Base-by-base conservation (phyloP, 2,329 filamentous ascomycete species). In the Arthrobotrys musiformis region DNA sequence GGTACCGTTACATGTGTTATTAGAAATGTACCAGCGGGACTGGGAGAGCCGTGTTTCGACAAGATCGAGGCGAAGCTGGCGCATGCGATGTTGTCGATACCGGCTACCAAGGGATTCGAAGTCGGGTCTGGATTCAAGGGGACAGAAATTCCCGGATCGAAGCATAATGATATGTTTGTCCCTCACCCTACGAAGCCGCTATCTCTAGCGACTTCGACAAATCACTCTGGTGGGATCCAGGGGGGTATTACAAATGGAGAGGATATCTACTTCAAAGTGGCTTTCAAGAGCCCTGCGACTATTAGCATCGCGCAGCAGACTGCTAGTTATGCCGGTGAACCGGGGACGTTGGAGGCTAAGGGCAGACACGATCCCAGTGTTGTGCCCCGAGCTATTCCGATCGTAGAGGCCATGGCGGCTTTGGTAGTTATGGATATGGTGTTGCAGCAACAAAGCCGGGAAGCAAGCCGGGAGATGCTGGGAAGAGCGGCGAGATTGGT, bases 1-100 rank as follows among this genome's bases (percentile, higher is more conserved):
- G 95, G 95, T 78, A 97, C 93, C 11, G 93, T 98, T 17, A 97
- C 93, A 52, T 98, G 94, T 81, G 92, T 98, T 42, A 93, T 98
- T 82, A 89, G 92, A 79, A 94, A 96, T 82, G 89, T 90, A 6
- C 95, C 94, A 28, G 88, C 89, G 44, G 94, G 94, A 0, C 88
- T 98, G 1, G 95, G 95, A 75, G 95, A 98, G 87, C 95, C 94
- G 0, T 92, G 90, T 84, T 98, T 99, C 84, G 93, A 97, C 84
- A 98, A 98, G 86, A 87, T 98, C 50, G 94, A 99, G 86, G 95
- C 95, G 6, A 89, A 89, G 83, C 89, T 99, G 54, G 94, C 90
- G 26, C 94, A 98, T 82, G 95, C 92, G 60, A 98, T 99, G 92
- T 88, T 98, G 79, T 93, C 90, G 83, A 97, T 98, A 81, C 95